Evolutionary conservation across 305 asterid species (phyloP).

Genomic region (Fraxinus angustifolia): DNA sequence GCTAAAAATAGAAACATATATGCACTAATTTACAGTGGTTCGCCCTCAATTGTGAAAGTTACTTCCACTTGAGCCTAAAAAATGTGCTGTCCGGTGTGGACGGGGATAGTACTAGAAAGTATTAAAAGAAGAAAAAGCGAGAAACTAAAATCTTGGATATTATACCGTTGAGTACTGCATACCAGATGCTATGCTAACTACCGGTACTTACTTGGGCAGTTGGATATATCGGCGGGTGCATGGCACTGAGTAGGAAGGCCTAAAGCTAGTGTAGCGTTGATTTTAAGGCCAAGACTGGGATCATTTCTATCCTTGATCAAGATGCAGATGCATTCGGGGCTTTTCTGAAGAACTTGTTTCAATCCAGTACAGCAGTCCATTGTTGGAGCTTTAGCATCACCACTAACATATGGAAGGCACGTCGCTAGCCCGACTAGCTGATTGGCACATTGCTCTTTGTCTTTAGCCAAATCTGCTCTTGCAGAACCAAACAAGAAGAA

Average conservation of each 20-base stretch:
- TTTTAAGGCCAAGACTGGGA: slow-evolving; percentile 61
- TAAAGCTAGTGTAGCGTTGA: slow-evolving; percentile 75
- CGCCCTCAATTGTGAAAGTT: background rate
- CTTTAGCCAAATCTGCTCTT: slow-evolving; percentile 28
- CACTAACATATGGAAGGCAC: slow-evolving; percentile 70
- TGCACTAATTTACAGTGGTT: background rate
- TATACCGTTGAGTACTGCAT: background rate
- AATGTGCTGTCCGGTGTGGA: too few species aligned
- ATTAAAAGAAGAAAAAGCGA: background rate
- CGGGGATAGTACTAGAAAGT: too few species aligned
- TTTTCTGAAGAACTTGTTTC: slow-evolving; percentile 45
- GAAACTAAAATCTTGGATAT: background rate
- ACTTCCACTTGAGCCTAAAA: background rate
- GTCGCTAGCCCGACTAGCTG: slow-evolving; percentile 50
- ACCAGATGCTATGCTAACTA: background rate
- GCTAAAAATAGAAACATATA: background rate
- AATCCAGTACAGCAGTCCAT: slow-evolving; percentile 67
- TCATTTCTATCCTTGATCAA: slow-evolving; percentile 67
- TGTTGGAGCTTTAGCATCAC: slow-evolving; percentile 49
- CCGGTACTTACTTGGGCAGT: slow-evolving; percentile 48
- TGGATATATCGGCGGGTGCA: slow-evolving; percentile 36
- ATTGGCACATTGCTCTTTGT: slow-evolving; percentile 50
- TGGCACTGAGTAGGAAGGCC: slow-evolving; percentile 57
- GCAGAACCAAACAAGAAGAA: slow-evolving; percentile 22
- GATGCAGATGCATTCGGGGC: slow-evolving; percentile 62